Conservation (phyloP, 2,329 filamentous ascomycete species). For the Aspergillus brunneoviolaceus region DNA sequence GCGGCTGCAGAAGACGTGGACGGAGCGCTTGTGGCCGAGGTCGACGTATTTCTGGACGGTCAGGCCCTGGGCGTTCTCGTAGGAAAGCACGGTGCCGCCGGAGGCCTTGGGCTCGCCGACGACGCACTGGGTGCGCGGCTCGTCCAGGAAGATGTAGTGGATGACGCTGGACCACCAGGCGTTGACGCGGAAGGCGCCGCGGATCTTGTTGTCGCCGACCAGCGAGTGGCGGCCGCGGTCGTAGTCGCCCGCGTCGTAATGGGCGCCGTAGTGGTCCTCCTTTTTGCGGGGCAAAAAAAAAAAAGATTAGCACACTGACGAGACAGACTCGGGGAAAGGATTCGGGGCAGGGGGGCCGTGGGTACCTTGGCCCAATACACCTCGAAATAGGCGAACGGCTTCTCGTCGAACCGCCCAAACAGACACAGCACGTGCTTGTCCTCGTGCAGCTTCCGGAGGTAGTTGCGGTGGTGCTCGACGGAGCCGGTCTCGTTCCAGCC, state of each 20-base stretch:
- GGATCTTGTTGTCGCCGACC: constrained; percentile 56
- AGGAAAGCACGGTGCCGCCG: constrained; percentile 68
- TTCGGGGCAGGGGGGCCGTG: no score
- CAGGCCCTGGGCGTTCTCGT: constrained; percentile 73
- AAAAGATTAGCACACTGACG: no score
- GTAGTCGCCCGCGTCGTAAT: constrained; percentile 56
- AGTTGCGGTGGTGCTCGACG: constrained; percentile 70
- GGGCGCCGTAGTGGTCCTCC: constrained; percentile 61
- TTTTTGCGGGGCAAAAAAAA: constrained; percentile 30
- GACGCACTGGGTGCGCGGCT: constrained; percentile 54
- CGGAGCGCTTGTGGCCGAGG: constrained; percentile 69
- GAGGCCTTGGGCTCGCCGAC: constrained; percentile 69
- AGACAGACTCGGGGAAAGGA: no score
- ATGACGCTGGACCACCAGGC: constrained; percentile 60
- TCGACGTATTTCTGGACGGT: constrained; percentile 71
- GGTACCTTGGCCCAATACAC: constrained; percentile 71
- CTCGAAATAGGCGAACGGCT: constrained; percentile 74
- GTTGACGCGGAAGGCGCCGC: constrained; percentile 56
- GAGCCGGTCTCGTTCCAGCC: constrained; percentile 80
- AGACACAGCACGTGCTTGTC: constrained; percentile 63
- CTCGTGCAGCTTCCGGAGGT: constrained; percentile 65
- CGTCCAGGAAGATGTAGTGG: constrained; percentile 61
- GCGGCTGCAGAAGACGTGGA: constrained; percentile 63
- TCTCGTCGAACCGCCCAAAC: constrained; percentile 69
- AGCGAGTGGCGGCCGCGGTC: constrained; percentile 62